phyloP scores from a whole-genome alignment of 2,329 filamentous ascomycete species.

The Sclerotinia borealis region DNA sequence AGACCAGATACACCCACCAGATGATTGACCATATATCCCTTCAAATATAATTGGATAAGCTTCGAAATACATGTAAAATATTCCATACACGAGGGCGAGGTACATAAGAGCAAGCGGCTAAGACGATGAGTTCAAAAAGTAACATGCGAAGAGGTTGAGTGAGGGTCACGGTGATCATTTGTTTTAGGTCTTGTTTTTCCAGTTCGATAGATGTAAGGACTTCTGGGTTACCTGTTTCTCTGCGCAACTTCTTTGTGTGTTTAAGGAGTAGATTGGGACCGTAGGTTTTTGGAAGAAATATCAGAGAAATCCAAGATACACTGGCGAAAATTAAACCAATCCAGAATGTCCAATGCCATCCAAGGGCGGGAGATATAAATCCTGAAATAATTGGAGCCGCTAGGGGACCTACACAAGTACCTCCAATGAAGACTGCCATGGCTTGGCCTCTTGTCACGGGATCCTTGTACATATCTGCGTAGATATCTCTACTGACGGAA shows the following conservation, averaged over 20 bases:
- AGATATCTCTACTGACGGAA: conserved; percentile 55
- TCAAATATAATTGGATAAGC: conserved; percentile 59
- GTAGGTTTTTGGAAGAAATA: conserved; percentile 62
- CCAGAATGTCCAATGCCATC: conserved; percentile 60
- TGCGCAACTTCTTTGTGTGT: conserved; percentile 53
- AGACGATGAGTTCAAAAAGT: conserved; percentile 54
- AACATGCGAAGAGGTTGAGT: conserved; percentile 55
- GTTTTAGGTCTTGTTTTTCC: conserved; percentile 45
- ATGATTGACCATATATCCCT: conserved; percentile 51
- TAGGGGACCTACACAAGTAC: conserved; percentile 58
- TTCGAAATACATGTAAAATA: conserved; percentile 60
- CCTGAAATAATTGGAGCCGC: conserved; percentile 56
- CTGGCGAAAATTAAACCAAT: conserved; percentile 59
- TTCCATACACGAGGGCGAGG: conserved; percentile 54
- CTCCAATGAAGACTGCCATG: conserved; percentile 59
- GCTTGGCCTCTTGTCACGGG: conserved; percentile 50
- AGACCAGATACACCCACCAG: conserved; percentile 53
- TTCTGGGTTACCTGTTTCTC: conserved; percentile 46
- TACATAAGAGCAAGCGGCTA: conserved; percentile 58
- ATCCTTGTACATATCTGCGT: conserved; percentile 60
- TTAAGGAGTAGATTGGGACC: conserved; percentile 52
- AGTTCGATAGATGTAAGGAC: conserved; percentile 61
- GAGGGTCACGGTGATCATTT: conserved; percentile 50
- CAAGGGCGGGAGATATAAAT: conserved; percentile 49
- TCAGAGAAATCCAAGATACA: conserved; percentile 48